Evolutionary conservation across 176 grass and related monocot species (phyloP), one percentile per base, ranked within the genome.

Genomic region (Chrysopogon serrulatus): DNA sequence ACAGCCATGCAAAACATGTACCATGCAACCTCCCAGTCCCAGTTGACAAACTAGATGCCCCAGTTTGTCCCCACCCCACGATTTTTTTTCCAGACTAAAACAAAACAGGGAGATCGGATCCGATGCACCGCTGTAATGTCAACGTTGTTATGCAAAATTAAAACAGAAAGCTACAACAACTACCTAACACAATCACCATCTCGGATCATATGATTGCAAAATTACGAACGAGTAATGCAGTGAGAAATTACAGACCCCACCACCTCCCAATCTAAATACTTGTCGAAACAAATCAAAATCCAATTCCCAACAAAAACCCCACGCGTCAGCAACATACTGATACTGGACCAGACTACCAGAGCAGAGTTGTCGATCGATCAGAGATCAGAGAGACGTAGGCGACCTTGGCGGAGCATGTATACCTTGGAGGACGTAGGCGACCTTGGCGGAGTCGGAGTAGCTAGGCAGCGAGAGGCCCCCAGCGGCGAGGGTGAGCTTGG

Each of bases 391-490:
- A n/a, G n/a, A n/a, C n/a, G n/a, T n/a, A n/a, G n/a, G n/a, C n/a
- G n/a, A n/a, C n/a, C n/a, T n/a, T n/a, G n/a, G n/a, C n/a, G n/a
- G n/a, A n/a, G n/a, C n/a, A n/a, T n/a, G n/a, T 49, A n/a, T 87
- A 98, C 91, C 93, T 81, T 90, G 87, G 68, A 98, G 93, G 5
- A 95, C 91, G 75, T 98, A 95, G 21, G 93, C 93, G 31, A 98
- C 96, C 77, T 98, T 98, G 48, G 91, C 89, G 77, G 93, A 98
- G 87, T 98, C 93, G 26, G 92, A 95, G 83, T 95, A 98, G 84
- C 73, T 89, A 17, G 96, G 96, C 17, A 95, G 84, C 11, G 96
- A 79, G 66, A 98, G 49, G 5, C 96, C 93, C 11, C 49, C 77
- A 69, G 82, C 81, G 77, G 73, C 62, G 80, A 98, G 81, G 0